These are phyloP conservation scores for Hemisphaericaspora subhashii DNA, from an alignment of 1,139 yeast genomes.

Conservation along the genomic window DNA sequence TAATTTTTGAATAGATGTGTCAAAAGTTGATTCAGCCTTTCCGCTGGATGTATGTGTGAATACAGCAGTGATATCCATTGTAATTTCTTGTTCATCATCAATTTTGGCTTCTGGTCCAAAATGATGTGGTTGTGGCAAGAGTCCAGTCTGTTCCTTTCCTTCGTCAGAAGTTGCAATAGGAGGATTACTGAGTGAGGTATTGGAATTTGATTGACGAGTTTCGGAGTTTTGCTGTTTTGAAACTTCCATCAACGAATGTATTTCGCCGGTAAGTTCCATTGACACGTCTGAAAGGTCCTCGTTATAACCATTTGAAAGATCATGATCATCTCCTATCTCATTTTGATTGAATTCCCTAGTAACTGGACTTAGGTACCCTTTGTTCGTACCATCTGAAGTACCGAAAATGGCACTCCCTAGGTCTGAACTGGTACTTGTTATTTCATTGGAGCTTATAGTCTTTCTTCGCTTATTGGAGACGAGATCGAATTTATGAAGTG, in stretches of 20 bases:
- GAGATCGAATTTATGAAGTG: constrained; percentile 63
- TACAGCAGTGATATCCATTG: constrained; percentile 6
- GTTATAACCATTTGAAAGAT: neutral
- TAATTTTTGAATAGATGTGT: too few relatives aligned
- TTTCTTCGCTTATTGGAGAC: constrained; percentile 42
- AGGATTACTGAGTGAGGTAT: neutral
- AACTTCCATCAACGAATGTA: neutral
- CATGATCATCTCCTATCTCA: neutral
- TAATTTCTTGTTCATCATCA: neutral
- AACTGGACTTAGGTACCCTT: neutral
- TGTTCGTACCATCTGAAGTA: neutral
- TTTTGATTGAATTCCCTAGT: neutral
- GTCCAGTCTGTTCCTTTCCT: constrained; percentile 14
- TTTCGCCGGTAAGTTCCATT: constrained; percentile 6
- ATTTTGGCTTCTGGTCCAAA: neutral
- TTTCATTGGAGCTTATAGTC: constrained; percentile 22
- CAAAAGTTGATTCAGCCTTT: too few relatives aligned
- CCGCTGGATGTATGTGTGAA: neutral
- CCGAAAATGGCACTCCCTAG: neutral
- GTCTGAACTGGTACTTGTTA: neutral
- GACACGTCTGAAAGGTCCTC: neutral
- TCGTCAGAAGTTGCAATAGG: neutral
- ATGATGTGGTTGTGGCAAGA: constrained; percentile 7
- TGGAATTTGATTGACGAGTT: too few relatives aligned
- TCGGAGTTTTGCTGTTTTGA: neutral